phyloP scores from a whole-genome alignment of 2,329 filamentous ascomycete genomes.

The Pseudogymnoascus sp. region DNA sequence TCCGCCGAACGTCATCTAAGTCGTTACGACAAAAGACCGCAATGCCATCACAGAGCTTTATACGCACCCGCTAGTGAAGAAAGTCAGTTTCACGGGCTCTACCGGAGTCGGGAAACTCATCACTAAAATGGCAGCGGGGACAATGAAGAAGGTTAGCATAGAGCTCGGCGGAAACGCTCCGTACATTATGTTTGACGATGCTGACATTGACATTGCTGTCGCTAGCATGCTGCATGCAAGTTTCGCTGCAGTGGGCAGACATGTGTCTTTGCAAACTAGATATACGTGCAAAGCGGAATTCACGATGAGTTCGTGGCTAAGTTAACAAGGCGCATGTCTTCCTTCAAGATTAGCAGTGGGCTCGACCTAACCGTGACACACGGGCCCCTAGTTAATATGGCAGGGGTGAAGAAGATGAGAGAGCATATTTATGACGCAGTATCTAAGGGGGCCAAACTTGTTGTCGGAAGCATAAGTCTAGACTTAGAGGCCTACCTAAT shows the following conservation, averaged over 20 bases:
- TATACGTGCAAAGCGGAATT: slow-evolving; percentile 55
- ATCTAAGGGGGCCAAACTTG: slow-evolving; percentile 50
- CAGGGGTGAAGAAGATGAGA: slow-evolving; percentile 46
- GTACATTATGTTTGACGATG: slow-evolving; percentile 56
- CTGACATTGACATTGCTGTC: slow-evolving; percentile 48
- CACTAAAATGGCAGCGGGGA: slow-evolving; percentile 30
- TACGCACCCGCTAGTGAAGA: slow-evolving; percentile 43
- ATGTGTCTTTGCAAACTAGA: slow-evolving; percentile 55
- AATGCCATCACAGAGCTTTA: slow-evolving; percentile 33
- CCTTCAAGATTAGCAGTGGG: slow-evolving; percentile 54
- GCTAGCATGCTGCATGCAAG: slow-evolving; percentile 40
- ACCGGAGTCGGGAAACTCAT: slow-evolving; percentile 55
- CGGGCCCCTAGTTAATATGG: slow-evolving; percentile 49
- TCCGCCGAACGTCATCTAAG: slow-evolving; percentile 50
- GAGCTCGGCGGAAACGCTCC: slow-evolving; percentile 35
- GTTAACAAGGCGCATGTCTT: slow-evolving; percentile 40
- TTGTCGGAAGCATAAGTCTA: slow-evolving; percentile 51
- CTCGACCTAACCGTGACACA: slow-evolving; percentile 47
- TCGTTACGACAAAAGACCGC: slow-evolving; percentile 42
- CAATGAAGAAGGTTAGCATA: background rate
- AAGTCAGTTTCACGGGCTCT: background rate
- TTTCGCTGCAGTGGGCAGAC: slow-evolving; percentile 55
- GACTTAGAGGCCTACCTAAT: slow-evolving; percentile 52
- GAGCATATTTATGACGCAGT: slow-evolving; percentile 56
- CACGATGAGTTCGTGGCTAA: slow-evolving; percentile 51